Conservation (phyloP, 441 rosid genomes). For the Populus hybrid region DNA sequence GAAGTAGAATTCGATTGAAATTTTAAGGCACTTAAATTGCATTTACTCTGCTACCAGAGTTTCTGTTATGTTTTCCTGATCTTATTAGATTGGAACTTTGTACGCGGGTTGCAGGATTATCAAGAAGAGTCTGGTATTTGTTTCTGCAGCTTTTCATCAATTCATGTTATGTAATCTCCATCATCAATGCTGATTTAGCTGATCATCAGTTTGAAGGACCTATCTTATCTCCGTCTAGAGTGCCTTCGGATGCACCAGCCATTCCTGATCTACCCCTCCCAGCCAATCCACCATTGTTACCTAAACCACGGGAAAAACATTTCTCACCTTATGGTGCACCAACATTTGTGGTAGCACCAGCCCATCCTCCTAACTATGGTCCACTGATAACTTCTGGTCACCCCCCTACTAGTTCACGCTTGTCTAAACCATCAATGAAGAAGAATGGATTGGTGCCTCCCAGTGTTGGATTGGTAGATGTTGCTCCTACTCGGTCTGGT, state of each 20-base stretch:
- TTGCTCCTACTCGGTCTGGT: constrained; percentile 63
- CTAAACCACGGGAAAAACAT: constrained; percentile 34
- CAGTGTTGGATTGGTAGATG: constrained; percentile 50
- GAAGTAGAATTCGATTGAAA: background rate
- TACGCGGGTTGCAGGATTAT: constrained; percentile 36
- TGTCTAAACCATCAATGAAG: constrained; percentile 62
- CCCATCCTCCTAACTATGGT: constrained; percentile 49
- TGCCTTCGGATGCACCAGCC: constrained; percentile 37
- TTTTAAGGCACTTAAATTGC: background rate
- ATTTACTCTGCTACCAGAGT: background rate
- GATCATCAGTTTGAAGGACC: constrained; percentile 32
- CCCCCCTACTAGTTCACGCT: constrained; percentile 52
- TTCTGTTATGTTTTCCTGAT: background rate
- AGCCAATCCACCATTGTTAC: constrained; percentile 36
- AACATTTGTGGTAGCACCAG: constrained; percentile 36
- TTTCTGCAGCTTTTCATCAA: constrained; percentile 37
- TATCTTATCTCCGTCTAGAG: constrained; percentile 32
- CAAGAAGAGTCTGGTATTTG: constrained; percentile 16
- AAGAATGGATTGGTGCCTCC: constrained; percentile 49
- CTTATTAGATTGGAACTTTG: constrained; percentile 6
- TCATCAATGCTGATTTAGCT: constrained; percentile 36
- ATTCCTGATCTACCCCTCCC: constrained; percentile 49
- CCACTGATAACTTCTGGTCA: constrained; percentile 54
- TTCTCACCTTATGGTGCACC: constrained; percentile 45
- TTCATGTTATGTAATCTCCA: constrained; percentile 35